Conservation (phyloP, 495 filamentous ascomycete species). For the Elaphomyces granulatus region DNA sequence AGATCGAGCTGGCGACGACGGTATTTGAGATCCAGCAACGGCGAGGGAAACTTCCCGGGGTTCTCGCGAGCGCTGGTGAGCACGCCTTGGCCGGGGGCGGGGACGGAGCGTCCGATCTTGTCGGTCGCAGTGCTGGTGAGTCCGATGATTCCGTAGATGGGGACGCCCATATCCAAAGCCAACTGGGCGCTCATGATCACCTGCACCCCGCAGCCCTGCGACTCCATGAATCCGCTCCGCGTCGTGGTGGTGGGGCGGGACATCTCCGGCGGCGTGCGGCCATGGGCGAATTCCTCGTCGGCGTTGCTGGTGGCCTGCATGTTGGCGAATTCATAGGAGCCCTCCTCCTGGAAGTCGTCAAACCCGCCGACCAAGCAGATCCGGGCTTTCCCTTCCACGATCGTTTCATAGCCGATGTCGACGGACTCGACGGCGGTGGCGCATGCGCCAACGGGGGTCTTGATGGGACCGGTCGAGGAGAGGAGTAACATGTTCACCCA, state of each 20-base stretch:
- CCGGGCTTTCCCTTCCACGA: conserved; percentile 91
- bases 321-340: conserved; percentile 98
- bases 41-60: conserved; percentile 80
- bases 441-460: conserved; percentile 95
- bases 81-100: conserved; percentile 91
- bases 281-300: conserved; percentile 88
- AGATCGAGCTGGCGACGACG: conserved; percentile 86
- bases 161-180: conserved; percentile 95
- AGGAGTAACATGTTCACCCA: conserved; percentile 99
- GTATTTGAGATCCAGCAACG: conserved; percentile 92
- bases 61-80: conserved; percentile 94
- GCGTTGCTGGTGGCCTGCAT: conserved; percentile 99
- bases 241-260: conserved; percentile 94
- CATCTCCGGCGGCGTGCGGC: conserved; percentile 93
- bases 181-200: conserved; percentile 96
- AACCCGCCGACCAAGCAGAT: conserved; percentile 97
- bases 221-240: conserved; percentile 98
- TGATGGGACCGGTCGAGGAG: conserved; percentile 95
- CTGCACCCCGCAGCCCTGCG: conserved; percentile 95
- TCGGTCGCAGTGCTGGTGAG: conserved; percentile 96
- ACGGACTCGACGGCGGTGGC: conserved; percentile 94
- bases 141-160: conserved; percentile 89
- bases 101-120: conserved; percentile 96
- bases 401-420: conserved; percentile 95
- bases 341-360: conserved; percentile 98